Percentiles rank a stretch among this genome's conserved stretches.
phyloP scores from a whole-genome alignment of 345 rosid species.

The Microcos paniculata region DNA sequence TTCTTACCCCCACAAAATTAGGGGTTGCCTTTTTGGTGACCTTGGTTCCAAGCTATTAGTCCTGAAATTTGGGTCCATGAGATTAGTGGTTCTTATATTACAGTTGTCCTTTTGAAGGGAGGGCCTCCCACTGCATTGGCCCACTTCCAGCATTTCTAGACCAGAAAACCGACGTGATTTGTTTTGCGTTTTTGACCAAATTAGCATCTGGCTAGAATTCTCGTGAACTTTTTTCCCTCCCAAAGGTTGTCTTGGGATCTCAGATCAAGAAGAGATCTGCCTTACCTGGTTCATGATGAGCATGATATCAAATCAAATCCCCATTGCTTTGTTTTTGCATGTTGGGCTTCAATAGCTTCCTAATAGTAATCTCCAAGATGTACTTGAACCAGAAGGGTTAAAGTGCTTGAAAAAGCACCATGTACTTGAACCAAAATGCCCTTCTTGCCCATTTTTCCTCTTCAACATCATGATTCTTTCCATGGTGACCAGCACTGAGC shows the following conservation, averaged over 20 bases:
- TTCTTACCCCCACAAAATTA: slow-evolving; percentile 8
- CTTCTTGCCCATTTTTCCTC: background rate
- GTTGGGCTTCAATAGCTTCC: background rate
- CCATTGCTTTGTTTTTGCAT: slow-evolving; percentile 6
- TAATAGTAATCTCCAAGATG: background rate
- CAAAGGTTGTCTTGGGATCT: slow-evolving; percentile 13
- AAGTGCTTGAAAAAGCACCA: slow-evolving; percentile 14
- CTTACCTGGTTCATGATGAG: slow-evolving; percentile 21
- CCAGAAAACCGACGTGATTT: slow-evolving; percentile 16
- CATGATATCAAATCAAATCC: slow-evolving; percentile 23
- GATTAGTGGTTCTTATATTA: slow-evolving; percentile 14
- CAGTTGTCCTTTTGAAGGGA: slow-evolving; percentile 15
- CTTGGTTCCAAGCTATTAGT: slow-evolving; percentile 13
- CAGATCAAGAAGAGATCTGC: slow-evolving; percentile 14
- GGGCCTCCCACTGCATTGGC: slow-evolving; percentile 8
- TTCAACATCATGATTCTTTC: slow-evolving; percentile 17
- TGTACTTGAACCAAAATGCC: no score
- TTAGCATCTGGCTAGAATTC: slow-evolving; percentile 15
- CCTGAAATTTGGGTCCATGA: slow-evolving; percentile 27
- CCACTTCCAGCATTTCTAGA: slow-evolving; percentile 18
- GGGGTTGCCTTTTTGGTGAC: slow-evolving; percentile 16
- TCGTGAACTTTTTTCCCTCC: background rate
- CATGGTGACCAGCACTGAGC: slow-evolving; percentile 6
- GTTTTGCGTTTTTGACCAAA: slow-evolving; percentile 37
- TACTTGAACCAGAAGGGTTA: slow-evolving; percentile 16